phyloP scores from a whole-genome alignment of 2,329 filamentous ascomycete species.

The Aureobasidium sp. region DNA sequence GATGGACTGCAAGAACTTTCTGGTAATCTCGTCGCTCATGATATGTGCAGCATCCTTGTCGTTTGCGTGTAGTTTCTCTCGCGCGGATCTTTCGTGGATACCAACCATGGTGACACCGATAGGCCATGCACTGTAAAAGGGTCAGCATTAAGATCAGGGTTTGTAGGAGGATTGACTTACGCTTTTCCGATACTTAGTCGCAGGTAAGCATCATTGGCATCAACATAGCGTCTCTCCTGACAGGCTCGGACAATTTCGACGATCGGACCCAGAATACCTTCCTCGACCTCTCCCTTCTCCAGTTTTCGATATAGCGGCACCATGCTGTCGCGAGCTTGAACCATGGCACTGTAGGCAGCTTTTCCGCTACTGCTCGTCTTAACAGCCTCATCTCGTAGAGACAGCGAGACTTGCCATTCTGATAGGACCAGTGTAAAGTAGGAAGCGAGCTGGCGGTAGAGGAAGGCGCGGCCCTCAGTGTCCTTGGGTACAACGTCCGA shows the following conservation, averaged over 20 bases:
- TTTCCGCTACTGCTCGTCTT: conserved; percentile 72
- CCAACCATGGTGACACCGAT: conserved; percentile 99
- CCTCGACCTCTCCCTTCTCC: conserved; percentile 70
- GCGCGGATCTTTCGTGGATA: conserved; percentile 92
- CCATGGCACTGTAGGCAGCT: conserved; percentile 74
- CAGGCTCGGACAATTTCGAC: conserved; percentile 88
- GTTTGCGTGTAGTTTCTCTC: conserved; percentile 84
- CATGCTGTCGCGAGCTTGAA: conserved; percentile 81
- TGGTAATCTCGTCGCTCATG: conserved; percentile 90
- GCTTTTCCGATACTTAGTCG: conserved; percentile 65
- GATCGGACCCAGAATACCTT: conserved; percentile 70
- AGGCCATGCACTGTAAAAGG: conserved; percentile 63
- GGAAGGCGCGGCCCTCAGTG: conserved; percentile 55
- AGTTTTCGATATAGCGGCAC: conserved; percentile 82
- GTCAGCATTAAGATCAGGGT: not conserved
- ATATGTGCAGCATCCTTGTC: conserved; percentile 79
- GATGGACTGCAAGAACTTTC: conserved; percentile 95
- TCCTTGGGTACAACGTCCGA: conserved; percentile 54
- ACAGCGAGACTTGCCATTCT: conserved; percentile 77
- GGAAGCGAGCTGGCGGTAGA: conserved; percentile 81
- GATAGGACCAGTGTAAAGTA: conserved; percentile 95
- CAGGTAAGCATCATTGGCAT: conserved; percentile 93
- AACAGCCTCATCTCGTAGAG: conserved; percentile 46
- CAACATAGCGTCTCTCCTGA: conserved; percentile 84
- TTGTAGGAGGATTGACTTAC: conserved; percentile 5